Conservation (phyloP, 2,329 filamentous ascomycete species). For the Aulographum hederae region DNA sequence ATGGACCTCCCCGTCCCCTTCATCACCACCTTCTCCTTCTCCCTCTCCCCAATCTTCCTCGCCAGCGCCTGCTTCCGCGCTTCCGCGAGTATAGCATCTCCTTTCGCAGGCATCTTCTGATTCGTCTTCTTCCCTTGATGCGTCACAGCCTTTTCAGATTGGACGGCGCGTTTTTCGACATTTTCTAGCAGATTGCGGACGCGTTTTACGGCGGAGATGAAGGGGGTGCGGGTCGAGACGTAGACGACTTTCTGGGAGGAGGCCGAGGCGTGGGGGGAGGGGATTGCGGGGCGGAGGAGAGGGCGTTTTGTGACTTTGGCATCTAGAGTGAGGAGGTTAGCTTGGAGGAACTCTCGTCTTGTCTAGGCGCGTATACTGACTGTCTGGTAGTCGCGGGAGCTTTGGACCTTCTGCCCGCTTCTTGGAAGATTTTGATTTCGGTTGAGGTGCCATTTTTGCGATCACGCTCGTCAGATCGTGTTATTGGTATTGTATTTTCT, state of each 20-base stretch:
- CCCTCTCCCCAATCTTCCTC: neutral
- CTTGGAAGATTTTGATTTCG: no score
- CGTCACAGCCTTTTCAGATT: slow-evolving; percentile 1
- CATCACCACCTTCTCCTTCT: slow-evolving; percentile 3
- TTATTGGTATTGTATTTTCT: no score
- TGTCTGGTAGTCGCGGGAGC: no score
- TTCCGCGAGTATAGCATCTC: slow-evolving; percentile 3
- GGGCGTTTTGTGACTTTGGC: slow-evolving; percentile 4
- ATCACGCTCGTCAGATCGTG: no score
- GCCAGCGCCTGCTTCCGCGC: slow-evolving; percentile 3
- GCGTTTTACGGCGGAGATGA: slow-evolving; percentile 4
- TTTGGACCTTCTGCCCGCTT: no score
- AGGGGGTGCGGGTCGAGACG: slow-evolving; percentile 4
- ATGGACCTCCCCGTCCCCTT: slow-evolving; percentile 3
- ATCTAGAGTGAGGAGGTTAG: slow-evolving; percentile 2
- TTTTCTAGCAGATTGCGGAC: slow-evolving; percentile 2
- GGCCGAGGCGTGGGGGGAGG: neutral
- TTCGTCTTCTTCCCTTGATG: no score
- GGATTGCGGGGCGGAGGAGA: slow-evolving; percentile 2
- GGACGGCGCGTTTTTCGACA: slow-evolving; percentile 2
- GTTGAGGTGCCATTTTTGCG: no score
- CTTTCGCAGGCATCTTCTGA: neutral
- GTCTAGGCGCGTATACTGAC: no score
- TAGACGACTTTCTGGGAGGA: slow-evolving; percentile 2
- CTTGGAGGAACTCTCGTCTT: no score